phyloP scores from a whole-genome alignment of 495 filamentous ascomycete genomes.

The Podospora conica region DNA sequence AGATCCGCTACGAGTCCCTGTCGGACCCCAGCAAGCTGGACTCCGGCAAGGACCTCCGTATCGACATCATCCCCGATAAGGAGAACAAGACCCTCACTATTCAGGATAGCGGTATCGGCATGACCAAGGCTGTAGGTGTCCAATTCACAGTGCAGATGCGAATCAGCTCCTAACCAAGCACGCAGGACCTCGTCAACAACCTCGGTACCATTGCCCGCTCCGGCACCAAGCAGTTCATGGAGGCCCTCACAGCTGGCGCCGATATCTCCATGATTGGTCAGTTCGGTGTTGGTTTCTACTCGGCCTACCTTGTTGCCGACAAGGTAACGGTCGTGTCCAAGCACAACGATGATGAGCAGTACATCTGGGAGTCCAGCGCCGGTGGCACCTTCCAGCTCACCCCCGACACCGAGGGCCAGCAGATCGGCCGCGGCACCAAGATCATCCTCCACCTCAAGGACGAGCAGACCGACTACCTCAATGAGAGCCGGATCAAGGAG shows the following conservation, averaged over 20 bases:
- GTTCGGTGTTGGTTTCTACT: conserved; percentile 99
- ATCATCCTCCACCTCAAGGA: conserved; percentile 99
- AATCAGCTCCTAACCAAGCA: conserved; percentile 18
- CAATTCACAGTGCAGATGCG: not conserved
- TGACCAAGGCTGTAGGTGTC: conserved; percentile 95
- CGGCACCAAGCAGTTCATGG: conserved; percentile 99
- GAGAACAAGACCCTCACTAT: conserved; percentile 96
- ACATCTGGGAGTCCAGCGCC: conserved; percentile 97
- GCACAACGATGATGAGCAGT: conserved; percentile 99
- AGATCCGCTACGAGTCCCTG: conserved; percentile 97
- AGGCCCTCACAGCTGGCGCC: conserved; percentile 94
- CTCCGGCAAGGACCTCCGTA: conserved; percentile 88
- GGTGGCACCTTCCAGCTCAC: conserved; percentile 95
- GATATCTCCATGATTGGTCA: conserved; percentile 99
- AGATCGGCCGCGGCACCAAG: conserved; percentile 89
- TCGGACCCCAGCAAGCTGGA: conserved; percentile 97
- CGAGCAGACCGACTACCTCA: conserved; percentile 96
- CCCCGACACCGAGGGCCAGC: conserved; percentile 85
- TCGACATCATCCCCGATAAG: conserved; percentile 97
- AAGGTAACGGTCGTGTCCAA: conserved; percentile 91
- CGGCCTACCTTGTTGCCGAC: conserved; percentile 98
- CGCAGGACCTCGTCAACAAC: conserved; percentile 96
- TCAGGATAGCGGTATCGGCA: conserved; percentile 96
- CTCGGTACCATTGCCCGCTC: conserved; percentile 98
- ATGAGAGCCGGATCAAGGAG: conserved; percentile 99